phyloP scores from a whole-genome alignment of 257 asterid species.

The Plantago ovata region DNA sequence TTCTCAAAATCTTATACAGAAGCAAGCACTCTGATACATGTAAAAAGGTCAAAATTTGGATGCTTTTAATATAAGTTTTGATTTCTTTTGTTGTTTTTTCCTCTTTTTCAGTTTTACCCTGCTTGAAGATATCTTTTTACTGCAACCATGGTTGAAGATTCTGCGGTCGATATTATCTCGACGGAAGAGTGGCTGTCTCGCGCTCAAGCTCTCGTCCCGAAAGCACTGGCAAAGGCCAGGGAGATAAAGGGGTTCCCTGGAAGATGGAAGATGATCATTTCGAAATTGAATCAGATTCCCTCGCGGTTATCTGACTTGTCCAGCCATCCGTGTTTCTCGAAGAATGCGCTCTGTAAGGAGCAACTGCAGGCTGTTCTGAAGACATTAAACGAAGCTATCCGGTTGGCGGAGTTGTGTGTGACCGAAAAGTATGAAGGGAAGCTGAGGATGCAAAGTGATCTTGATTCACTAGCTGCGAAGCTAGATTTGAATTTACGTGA shows the following conservation, averaged over 20 bases:
- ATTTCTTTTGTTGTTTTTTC: constrained; percentile 9
- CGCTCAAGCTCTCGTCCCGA: constrained; percentile 74
- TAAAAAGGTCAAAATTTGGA: constrained; percentile 5
- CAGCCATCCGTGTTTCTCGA: constrained; percentile 90
- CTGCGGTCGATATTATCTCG: constrained; percentile 33
- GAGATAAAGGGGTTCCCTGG: constrained; percentile 64
- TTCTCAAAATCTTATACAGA: neutral
- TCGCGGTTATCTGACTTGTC: constrained; percentile 68
- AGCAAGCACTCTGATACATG: constrained; percentile 3
- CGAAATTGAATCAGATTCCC: constrained; percentile 66
- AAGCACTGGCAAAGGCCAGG: constrained; percentile 60
- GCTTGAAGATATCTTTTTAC: constrained; percentile 30
- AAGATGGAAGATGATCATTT: constrained; percentile 80
- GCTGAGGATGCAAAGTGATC: constrained; percentile 90
- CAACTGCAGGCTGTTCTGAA: constrained; percentile 69
- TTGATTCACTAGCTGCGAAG: constrained; percentile 59
- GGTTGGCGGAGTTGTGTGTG: constrained; percentile 52
- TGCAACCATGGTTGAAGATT: constrained; percentile 53
- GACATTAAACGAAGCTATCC: constrained; percentile 55
- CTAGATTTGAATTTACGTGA: constrained; percentile 81
- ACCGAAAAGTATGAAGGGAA: constrained; percentile 72
- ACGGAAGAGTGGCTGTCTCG: constrained; percentile 73
- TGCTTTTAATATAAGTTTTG: constrained; percentile 4
- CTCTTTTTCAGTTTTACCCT: constrained; percentile 31
- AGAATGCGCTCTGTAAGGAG: constrained; percentile 77